Evolutionary conservation across 306 rosid genomes (phyloP).

Genomic region (Prinsepia uniflora): DNA sequence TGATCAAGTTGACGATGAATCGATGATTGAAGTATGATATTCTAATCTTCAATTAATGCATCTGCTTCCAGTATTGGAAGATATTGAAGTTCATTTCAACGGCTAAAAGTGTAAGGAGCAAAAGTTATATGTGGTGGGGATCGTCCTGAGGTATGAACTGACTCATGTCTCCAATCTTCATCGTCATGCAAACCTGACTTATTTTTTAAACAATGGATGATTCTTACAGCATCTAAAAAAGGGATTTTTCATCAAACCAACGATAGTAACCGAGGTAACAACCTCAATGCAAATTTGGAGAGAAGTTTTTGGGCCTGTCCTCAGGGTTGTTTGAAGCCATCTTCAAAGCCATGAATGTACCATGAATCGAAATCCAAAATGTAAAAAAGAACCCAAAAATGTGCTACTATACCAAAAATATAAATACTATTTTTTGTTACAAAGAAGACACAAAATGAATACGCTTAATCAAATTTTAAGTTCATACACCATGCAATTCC

Average conservation of each 20-base stretch:
- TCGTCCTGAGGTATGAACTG: constrained; percentile 72
- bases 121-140: constrained; percentile 69
- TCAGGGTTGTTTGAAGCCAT: constrained; percentile 80
- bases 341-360: constrained; percentile 58
- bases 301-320: constrained; percentile 91
- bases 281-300: constrained; percentile 91
- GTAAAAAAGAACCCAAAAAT: neutral
- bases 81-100: constrained; percentile 66
- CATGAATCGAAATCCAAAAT: neutral
- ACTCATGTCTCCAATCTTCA: neutral
- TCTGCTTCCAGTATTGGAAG: constrained; percentile 68
- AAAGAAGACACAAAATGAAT: no score
- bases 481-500: no score
- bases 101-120: constrained; percentile 85
- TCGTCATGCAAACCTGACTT: neutral
- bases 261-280: constrained; percentile 62
- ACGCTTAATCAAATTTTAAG: no score
- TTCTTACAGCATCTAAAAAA: constrained; percentile 71
- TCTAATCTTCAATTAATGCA: constrained; percentile 31
- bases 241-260: constrained; percentile 77
- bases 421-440: no score
- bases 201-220: constrained; percentile 1
- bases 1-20: neutral
- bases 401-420: no score
- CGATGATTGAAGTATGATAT: neutral